Conservation (phyloP, 805 yeast species). For the Candida hungchunana region DNA sequence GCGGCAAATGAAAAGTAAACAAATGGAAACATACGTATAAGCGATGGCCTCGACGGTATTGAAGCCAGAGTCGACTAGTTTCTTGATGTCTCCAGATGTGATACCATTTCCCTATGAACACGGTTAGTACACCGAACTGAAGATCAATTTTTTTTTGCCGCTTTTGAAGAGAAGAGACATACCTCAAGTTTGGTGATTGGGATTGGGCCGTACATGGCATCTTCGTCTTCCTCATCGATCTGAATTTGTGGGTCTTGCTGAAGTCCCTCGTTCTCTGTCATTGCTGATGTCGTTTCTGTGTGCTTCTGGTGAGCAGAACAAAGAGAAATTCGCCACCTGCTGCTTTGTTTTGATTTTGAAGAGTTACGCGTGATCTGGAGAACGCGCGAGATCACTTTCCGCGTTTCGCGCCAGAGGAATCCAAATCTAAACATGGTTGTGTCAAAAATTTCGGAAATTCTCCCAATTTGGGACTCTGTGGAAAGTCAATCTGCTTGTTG, state of each 20-base stretch:
- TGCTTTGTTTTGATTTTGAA: slow-evolving; percentile 7
- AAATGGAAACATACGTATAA: slow-evolving; percentile 47
- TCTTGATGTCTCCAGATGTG: slow-evolving; percentile 69
- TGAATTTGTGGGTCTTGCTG: slow-evolving; percentile 16
- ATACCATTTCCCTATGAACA: slow-evolving; percentile 72
- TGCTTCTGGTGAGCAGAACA: too few species aligned
- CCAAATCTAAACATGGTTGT: too few species aligned
- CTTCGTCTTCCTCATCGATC: slow-evolving; percentile 37
- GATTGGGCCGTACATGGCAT: slow-evolving; percentile 52
- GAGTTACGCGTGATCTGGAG: slow-evolving; percentile 6
- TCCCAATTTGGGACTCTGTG: too few species aligned
- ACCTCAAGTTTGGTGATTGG: slow-evolving; percentile 46
- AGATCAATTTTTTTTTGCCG: not conserved
- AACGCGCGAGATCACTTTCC: slow-evolving; percentile 9
- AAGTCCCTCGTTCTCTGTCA: slow-evolving; percentile 15
- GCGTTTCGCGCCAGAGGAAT: too few species aligned
- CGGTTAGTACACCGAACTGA: slow-evolving; percentile 4
- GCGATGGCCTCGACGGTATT: slow-evolving; percentile 93
- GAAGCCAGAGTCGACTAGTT: slow-evolving; percentile 76
- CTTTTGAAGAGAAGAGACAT: slow-evolving; percentile 7
- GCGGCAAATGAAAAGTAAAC: not conserved
- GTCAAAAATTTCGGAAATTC: too few species aligned
- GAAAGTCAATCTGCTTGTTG: too few species aligned
- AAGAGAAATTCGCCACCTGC: slow-evolving; percentile 5
- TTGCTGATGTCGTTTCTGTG: not conserved